phyloP scores from a whole-genome alignment of 805 yeast genomes.

The Pichia scutulata region DNA sequence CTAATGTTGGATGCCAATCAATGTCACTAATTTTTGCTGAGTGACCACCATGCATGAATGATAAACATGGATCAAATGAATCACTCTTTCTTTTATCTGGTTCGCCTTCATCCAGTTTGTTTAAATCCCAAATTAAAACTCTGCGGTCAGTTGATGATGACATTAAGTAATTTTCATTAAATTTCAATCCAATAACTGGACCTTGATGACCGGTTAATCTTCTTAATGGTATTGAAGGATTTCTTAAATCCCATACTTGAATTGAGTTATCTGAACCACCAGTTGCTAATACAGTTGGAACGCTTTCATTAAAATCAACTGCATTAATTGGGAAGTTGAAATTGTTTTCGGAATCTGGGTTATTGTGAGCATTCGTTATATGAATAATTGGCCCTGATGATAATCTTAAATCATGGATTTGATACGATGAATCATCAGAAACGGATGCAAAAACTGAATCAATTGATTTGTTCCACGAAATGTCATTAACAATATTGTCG shows the following conservation, averaged over 20 bases:
- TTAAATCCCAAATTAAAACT: constrained; percentile 68
- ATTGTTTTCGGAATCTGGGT: constrained; percentile 27
- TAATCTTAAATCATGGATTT: constrained; percentile 51
- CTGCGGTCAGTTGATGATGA: constrained; percentile 61
- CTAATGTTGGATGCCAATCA: constrained; percentile 55
- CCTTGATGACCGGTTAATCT: constrained; percentile 60
- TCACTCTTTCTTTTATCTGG: constrained; percentile 46
- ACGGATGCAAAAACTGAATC: constrained; percentile 56
- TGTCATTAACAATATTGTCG: constrained; percentile 54
- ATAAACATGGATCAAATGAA: constrained; percentile 67
- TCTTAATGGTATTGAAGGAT: constrained; percentile 49
- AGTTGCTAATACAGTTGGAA: constrained; percentile 54
- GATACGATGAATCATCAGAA: constrained; percentile 57
- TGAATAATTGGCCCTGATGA: constrained; percentile 35
- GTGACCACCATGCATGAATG: constrained; percentile 84
- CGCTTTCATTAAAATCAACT: constrained; percentile 54
- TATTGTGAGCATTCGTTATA: constrained; percentile 43
- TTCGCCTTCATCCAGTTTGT: constrained; percentile 47
- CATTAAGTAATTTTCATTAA: constrained; percentile 40
- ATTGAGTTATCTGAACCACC: constrained; percentile 75
- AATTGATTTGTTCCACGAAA: constrained; percentile 45
- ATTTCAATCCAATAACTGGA: constrained; percentile 48
- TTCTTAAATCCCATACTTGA: constrained; percentile 68
- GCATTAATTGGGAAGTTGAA: constrained; percentile 41
- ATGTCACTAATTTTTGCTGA: constrained; percentile 60